Evolutionary conservation across 2,329 filamentous ascomycete genomes (phyloP), one percentile per base, ranked within the genome.

Genomic region (Colletotrichum limetticola): DNA sequence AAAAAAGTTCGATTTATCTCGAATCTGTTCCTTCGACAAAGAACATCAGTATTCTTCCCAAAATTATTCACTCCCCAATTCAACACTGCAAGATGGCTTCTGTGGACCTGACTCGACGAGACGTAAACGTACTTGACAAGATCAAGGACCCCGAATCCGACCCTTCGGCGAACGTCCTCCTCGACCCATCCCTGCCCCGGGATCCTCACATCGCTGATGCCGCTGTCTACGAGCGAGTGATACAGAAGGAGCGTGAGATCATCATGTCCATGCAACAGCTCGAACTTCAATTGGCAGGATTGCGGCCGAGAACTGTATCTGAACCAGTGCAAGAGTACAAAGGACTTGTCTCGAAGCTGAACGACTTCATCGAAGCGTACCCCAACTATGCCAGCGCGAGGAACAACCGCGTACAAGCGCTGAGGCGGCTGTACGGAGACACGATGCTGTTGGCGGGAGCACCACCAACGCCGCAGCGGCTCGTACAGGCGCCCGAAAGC

Each of bases 391-490:
- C 93, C 26, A 94, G 92, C 75, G 92, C 91, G 6, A 88, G 90
- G 71, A 93, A 95, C 79, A 95, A 96, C 81, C 88, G 93, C 62
- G 93, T 92, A 3, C 94, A 95, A 80, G 87, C 92, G 9, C 77
- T 88, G 35, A 84, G 92, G 26, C 85, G 92, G 60, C 82, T 91
- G 68, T 91, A 92, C 74, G 91, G 91, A 12, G 91, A 93, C 78
- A 82, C 84, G 2, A 85, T 91, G 78, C 81, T 92, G 26, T 80
- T 91, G 46, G 76, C 80, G 28, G 79, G 82, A 28, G 82, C 82
- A 16, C 78, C 79, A 0, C 80, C 80, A 58, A 82, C 78, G 62
- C 78, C 82, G 7, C 83, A 80, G 76, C 86, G 84, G 30, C 79
- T 90, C 57, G 78, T 88, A 9, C 78, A 78, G 19, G 77, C 82